These are phyloP conservation scores for Phytomonas sp. DNA, from an alignment of 208 protist genomes.

Conservation along the genomic window DNA sequence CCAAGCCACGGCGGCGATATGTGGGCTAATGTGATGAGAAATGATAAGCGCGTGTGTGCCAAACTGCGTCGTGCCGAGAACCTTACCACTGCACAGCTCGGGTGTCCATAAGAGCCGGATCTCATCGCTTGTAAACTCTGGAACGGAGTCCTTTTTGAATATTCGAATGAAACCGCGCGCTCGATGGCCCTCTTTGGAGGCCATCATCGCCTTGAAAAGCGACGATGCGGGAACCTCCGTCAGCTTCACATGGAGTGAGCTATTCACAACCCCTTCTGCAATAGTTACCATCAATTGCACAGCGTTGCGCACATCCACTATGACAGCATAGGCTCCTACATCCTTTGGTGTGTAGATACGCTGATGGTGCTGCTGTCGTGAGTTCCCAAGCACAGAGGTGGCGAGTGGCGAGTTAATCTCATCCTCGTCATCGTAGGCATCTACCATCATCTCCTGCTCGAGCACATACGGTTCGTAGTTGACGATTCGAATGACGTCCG, in stretches of 20 bases:
- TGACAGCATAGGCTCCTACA: slow-evolving; percentile 70
- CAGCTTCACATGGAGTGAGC: slow-evolving; percentile 53
- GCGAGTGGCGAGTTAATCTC: slow-evolving; percentile 44
- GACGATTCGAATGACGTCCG: slow-evolving; percentile 73
- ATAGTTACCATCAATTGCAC: slow-evolving; percentile 86
- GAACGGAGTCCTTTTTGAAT: slow-evolving; percentile 48
- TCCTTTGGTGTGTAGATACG: slow-evolving; percentile 37
- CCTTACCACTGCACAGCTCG: slow-evolving; percentile 78
- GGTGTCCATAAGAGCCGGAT: slow-evolving; percentile 72
- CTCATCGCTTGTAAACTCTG: slow-evolving; percentile 51
- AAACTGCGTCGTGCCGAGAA: slow-evolving; percentile 61
- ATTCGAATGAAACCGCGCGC: slow-evolving; percentile 74
- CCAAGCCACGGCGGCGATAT: slow-evolving; percentile 83
- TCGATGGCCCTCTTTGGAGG: slow-evolving; percentile 51
- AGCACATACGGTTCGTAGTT: slow-evolving; percentile 88
- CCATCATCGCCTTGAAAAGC: slow-evolving; percentile 82
- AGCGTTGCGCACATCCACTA: slow-evolving; percentile 79
- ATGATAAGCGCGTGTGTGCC: slow-evolving; percentile 65
- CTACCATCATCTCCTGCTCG: slow-evolving; percentile 75
- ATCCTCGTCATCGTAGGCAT: slow-evolving; percentile 73
- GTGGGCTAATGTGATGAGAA: slow-evolving; percentile 69
- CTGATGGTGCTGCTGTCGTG: slow-evolving; percentile 20
- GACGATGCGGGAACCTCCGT: slow-evolving; percentile 67
- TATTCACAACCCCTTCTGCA: slow-evolving; percentile 62
- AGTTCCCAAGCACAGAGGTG: slow-evolving; percentile 42